phyloP scores from a whole-genome alignment of 768 basidiomycete species.

The Boletus subparvulus region DNA sequence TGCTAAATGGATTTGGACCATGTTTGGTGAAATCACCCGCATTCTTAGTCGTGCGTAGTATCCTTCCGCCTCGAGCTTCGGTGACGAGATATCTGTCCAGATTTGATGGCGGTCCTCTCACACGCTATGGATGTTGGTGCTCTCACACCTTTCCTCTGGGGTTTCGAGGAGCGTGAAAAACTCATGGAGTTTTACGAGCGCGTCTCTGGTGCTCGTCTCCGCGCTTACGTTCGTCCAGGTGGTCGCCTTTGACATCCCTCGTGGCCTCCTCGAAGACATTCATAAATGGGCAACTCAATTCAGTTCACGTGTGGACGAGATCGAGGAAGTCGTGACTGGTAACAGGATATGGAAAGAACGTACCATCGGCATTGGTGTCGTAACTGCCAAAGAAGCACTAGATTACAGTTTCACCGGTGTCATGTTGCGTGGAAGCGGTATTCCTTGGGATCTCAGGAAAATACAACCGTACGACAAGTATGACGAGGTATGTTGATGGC shows the following conservation, averaged over 20 bases:
- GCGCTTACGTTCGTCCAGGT: constrained; percentile 96
- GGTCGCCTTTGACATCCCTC: constrained; percentile 98
- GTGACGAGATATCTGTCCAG: constrained; percentile 35
- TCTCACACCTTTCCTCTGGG: constrained; percentile 98
- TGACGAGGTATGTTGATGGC: constrained; percentile 60
- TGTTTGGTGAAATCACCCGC: constrained; percentile 97
- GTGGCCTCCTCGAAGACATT: constrained; percentile 98
- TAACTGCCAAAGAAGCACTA: constrained; percentile 89
- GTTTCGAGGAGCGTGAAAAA: constrained; percentile 99
- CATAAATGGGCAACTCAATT: constrained; percentile 99
- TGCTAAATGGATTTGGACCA: constrained; percentile 95
- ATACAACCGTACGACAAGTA: constrained; percentile 95
- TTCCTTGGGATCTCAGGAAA: constrained; percentile 94
- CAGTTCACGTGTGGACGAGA: constrained; percentile 85
- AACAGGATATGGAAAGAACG: constrained; percentile 99
- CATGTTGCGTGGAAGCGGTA: constrained; percentile 92
- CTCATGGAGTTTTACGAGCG: constrained; percentile 99
- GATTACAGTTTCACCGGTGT: constrained; percentile 95
- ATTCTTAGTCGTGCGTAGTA: constrained; percentile 79
- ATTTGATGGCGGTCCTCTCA: constrained; percentile 95
- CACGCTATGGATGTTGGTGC: constrained; percentile 98
- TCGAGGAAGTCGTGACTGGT: constrained; percentile 96
- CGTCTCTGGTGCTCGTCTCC: constrained; percentile 95
- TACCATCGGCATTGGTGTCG: constrained; percentile 85
- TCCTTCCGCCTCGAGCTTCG: constrained; percentile 1